Evolutionary conservation across 2,329 filamentous ascomycete species (phyloP), one percentile per base, ranked within the genome.

Genomic region (Rugonectria rugulosa): DNA sequence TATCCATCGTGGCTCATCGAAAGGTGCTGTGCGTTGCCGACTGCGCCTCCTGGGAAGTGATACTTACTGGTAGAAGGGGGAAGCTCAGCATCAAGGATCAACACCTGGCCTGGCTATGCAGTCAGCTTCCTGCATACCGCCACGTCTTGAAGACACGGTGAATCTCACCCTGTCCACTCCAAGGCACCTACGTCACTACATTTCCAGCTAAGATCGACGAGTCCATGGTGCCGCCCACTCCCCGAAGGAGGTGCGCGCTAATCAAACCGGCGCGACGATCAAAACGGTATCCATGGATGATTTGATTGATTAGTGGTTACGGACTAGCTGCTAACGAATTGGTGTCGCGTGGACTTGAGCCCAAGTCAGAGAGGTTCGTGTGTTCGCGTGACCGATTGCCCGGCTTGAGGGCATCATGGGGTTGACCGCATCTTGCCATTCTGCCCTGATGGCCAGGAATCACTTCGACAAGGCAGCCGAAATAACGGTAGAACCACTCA

Each of bases 331-430:
- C 8, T 19, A 23, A 40, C 6, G 23, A 12, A 10, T 5, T 40
- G 15, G 32, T 47, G 31, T 47, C 31, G 44, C 32, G 44, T 47
- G 44, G 32, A 15, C 21, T 37, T 23, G 6, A 47, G 44, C 44
- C 43, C 15, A 21, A 47, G 23, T 19, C n/a, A 47, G 15, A 27
- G 15, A 37, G 6, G 10, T 10, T 15, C 44, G 27, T 47, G 44
- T 47, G 10, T 10, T 15, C 44, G 27, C 38, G 44, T 47, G 44
- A 47, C 44, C n/a, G 19, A 40, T 40, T 34, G 15, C 34, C 15
- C 11, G 12, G 6, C n/a, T 37, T 5, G 20, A 5, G n/a, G 21
- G n/a, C 20, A n/a, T 20, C 15, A 26, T 27, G 24, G 24, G 20
- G n/a, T 3, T 3, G n/a, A 14, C 21, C 14, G 20, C 32, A 17